Percentiles rank a stretch among this genome's conserved stretches.
Conservation (phyloP, 2,329 filamentous ascomycete species). For the Alternaria conjuncta region DNA sequence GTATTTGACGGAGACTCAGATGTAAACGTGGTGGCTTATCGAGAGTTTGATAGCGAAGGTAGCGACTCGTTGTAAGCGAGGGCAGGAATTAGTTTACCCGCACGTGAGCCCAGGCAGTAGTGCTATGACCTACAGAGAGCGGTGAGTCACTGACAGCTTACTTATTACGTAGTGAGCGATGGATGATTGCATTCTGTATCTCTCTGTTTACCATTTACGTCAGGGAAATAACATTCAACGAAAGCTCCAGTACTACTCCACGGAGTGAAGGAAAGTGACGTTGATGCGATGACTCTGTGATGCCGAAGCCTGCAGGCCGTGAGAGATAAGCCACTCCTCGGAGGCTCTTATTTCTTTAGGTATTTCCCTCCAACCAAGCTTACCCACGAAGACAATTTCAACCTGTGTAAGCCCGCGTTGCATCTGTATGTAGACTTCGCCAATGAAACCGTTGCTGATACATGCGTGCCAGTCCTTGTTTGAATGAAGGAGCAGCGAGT, state of each 20-base stretch:
- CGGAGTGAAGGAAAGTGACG: neutral
- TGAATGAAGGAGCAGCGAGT: neutral
- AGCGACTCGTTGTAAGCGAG: neutral
- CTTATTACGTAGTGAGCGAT: neutral
- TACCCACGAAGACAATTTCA: neutral
- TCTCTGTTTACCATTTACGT: neutral
- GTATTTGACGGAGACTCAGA: neutral
- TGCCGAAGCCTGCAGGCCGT: neutral
- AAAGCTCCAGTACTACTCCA: neutral
- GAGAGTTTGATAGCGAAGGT: neutral
- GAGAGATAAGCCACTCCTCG: neutral
- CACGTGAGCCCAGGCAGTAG: neutral
- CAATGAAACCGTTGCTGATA: neutral
- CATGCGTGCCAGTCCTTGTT: neutral
- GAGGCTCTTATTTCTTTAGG: accelerated
- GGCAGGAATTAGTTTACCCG: neutral
- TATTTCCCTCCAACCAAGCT: neutral
- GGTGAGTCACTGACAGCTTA: neutral
- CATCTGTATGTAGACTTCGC: neutral
- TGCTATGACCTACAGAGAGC: neutral
- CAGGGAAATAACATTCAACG: neutral
- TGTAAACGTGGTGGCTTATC: neutral
- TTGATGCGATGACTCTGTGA: neutral
- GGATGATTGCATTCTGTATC: neutral
- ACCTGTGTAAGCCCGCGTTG: neutral